A percentile compares a stretch with the other conserved stretches of the same genome.
Evolutionary conservation across 305 asterid genomes (phyloP).

Genomic region (Solanum hybrid): DNA sequence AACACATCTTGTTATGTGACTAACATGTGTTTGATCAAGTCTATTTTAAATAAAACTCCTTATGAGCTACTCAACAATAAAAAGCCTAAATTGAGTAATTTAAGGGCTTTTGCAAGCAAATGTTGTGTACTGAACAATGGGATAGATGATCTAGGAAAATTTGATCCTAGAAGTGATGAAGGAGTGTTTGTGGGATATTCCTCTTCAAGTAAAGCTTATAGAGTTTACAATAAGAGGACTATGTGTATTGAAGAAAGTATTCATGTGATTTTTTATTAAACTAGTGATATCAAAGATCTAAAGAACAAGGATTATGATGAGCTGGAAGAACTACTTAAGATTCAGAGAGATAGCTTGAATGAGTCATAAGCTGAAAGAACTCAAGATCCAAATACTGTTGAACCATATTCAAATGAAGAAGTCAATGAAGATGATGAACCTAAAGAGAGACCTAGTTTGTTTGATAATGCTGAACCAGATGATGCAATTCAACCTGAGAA

Average conservation of each 20-base stretch:
- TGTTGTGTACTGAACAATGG: no score
- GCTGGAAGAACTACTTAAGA: not conserved
- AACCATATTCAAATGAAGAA: not conserved
- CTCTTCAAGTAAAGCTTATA: not conserved
- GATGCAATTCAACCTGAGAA: not conserved
- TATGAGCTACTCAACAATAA: no score
- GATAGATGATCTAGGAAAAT: no score
- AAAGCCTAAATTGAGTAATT: no score
- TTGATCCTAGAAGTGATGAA: not conserved
- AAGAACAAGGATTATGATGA: not conserved
- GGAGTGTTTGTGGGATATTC: not conserved
- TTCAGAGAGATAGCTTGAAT: not conserved
- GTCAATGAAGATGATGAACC: not conserved
- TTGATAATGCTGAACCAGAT: not conserved
- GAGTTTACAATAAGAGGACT: not conserved
- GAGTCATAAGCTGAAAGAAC: no score
- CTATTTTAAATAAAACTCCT: not conserved
- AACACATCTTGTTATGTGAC: not conserved
- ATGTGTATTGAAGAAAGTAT: not conserved
- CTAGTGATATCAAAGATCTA: not conserved
- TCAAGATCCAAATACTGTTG: not conserved
- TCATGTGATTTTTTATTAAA: not conserved
- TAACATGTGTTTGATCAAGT: not conserved
- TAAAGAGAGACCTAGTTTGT: no score
- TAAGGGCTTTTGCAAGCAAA: no score